Conservation (phyloP, 805 yeast genomes). For the Kluyveromyces siamensis region DNA sequence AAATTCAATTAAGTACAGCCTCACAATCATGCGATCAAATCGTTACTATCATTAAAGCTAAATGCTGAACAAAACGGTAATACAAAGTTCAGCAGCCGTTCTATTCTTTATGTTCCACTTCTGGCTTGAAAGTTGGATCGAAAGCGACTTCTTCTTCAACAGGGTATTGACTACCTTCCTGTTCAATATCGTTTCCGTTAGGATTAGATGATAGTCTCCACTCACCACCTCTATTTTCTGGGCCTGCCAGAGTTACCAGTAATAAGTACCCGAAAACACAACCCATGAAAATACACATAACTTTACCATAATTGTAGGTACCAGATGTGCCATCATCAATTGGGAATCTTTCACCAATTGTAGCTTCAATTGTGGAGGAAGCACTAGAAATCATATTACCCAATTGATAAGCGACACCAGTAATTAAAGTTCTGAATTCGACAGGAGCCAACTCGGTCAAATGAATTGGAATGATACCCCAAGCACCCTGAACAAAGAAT, state of each 20-base stretch:
- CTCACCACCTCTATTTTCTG: slow-evolving; percentile 40
- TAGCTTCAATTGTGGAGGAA: slow-evolving; percentile 59
- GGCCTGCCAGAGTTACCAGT: slow-evolving; percentile 46
- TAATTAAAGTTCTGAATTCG: slow-evolving; percentile 51
- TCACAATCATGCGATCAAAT: too few relatives aligned
- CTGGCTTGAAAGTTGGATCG: slow-evolving; percentile 5
- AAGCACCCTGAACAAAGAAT: slow-evolving; percentile 58
- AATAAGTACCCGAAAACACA: slow-evolving; percentile 49
- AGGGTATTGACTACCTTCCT: not conserved
- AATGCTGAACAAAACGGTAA: too few relatives aligned
- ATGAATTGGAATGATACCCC: slow-evolving; percentile 61
- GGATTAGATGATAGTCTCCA: not conserved
- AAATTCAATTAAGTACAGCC: too few relatives aligned
- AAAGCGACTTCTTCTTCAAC: not conserved
- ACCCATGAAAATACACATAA: slow-evolving; percentile 61
- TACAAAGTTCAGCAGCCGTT: not conserved
- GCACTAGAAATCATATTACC: slow-evolving; percentile 64
- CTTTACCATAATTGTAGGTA: slow-evolving; percentile 44
- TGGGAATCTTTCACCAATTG: slow-evolving; percentile 50
- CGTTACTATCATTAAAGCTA: too few relatives aligned
- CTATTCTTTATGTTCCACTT: slow-evolving; percentile 3
- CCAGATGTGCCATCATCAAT: slow-evolving; percentile 23
- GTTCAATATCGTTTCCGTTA: not conserved
- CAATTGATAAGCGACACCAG: slow-evolving; percentile 57
- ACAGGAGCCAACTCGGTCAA: slow-evolving; percentile 55